Base-by-base conservation (phyloP, 2,329 filamentous ascomycete species). In the Colletotrichum truncatum region DNA sequence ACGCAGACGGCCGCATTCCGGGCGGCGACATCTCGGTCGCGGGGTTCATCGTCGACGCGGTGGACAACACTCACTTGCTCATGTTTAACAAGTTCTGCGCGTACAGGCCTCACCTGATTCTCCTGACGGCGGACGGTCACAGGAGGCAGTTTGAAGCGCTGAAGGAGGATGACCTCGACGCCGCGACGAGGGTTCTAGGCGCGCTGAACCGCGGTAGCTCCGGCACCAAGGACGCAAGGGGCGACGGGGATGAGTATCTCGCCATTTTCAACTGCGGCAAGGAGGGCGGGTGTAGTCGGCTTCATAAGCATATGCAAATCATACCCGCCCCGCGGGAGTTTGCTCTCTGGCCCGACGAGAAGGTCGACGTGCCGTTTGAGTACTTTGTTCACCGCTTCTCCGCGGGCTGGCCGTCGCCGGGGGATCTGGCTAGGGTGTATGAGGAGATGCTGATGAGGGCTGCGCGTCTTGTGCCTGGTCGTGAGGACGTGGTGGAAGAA, bases 231-330 rank as follows among this genome's bases (percentile, higher is more conserved):
- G 52, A 25, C 18, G 51, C 8, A 5, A 6, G 23, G 2, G 16
- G 60, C n/a, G n/a, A n/a, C n/a, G n/a, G 67, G 4, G 21, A 67
- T 7, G 70, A 76, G 6, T 74, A 80, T 64, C 76, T 81, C 60
- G 71, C 77, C 12, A 79, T 85, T 16, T 85, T 78, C 72, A 85
- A 85, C 67, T 82, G 83, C 70, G 77, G 78, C 1, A 74, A 76
- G 38, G 73, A 73, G 4, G 80, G 78, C 6, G 82, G 83, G 1
- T 82, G 81, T 56, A 84, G 81, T 55, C 70, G 83, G 9, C 69
- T 79, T 51, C 84, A 85, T 67, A 85, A 85, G 70, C 83, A 85
- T 72, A 64, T 85, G 64, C 83, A 85, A 66, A 68, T 79, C 1
- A 70, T 83, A 6, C 80, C 79, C 6, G 66, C 60, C 10, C 65